Evolutionary conservation across 1,139 yeast species (phyloP), one percentile per base, ranked within the genome.

Genomic region (Taphrina communis): DNA sequence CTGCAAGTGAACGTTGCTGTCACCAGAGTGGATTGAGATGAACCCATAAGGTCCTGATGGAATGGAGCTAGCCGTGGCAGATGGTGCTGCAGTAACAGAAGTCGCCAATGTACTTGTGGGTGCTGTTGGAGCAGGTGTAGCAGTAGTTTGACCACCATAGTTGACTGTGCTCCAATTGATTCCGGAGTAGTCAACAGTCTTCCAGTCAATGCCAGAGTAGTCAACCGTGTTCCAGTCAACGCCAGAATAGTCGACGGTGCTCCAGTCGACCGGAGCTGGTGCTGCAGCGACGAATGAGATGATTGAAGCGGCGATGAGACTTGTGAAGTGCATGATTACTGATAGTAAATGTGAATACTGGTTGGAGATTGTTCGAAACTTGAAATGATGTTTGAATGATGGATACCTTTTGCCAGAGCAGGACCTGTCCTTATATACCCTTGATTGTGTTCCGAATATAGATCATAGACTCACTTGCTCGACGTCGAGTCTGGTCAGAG

Each of bases 251-350:
- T 61, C 66, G 21, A 60, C 48, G 12, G 50, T 50, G 21, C 19
- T 38, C 52, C 52, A 58, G 62, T 58, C 62, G 35, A 60, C 65
- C n/a, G 62, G 62, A 9, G 62, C 62, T n/a, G 60, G 60, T 7
- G 53, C 63, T n/a, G 67, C 67, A 12, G 67, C 60, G 17, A 50
- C 67, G 41, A 63, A 63, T 14, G 67, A 48, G 48, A 63, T 44
- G 61, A 63, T 63, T 46, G 60, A 42, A 14, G 67, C 46, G 35
- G 67, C 67, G 52, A 63, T 53, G 61, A 63, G 60, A n/a, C 51
- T 19, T 14, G 39, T 44, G 67, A 63, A 63, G 14, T 31, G 60
- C 67, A 63, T 63, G 44, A 36, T 63, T 44, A 42, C 41, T 56
- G n/a, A 25, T 2, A 36, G 48, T 39, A 38, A 19, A 42, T 11